These are phyloP conservation scores for Fusarium ramigenum DNA, from an alignment of 2,329 filamentous ascomycete species.

Conservation along the genomic window DNA sequence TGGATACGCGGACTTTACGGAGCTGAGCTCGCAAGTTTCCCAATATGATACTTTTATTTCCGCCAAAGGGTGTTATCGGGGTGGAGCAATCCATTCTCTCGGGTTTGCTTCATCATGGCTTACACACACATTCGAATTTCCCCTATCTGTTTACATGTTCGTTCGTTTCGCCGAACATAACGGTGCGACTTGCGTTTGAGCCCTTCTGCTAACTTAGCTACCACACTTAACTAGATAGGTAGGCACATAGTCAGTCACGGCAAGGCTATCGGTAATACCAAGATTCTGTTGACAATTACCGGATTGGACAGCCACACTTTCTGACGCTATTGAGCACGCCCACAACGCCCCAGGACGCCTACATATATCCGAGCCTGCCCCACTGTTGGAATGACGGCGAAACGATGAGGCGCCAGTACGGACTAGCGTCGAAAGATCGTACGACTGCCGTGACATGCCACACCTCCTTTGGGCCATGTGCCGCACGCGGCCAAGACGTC, in stretches of 20 bases:
- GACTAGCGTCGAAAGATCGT: conserved; percentile 42
- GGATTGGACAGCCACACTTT: conserved; percentile 6
- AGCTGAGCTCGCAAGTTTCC: conserved; percentile 4
- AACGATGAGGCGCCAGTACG: conserved; percentile 34
- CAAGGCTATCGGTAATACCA: conserved; percentile 23
- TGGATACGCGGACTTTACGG: neutral
- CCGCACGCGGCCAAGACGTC: conserved; percentile 43
- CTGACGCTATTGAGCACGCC: conserved; percentile 5
- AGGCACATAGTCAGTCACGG: neutral
- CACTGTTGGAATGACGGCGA: conserved; percentile 36
- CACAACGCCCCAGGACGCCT: conserved; percentile 6
- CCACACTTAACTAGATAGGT: neutral
- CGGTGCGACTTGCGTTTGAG: neutral
- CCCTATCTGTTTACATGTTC: conserved; percentile 5
- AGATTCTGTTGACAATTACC: conserved; percentile 5
- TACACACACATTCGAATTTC: conserved; percentile 16
- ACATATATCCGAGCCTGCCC: conserved; percentile 23
- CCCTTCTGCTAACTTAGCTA: neutral
- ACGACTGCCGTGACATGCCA: conserved; percentile 43
- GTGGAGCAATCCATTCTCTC: conserved; percentile 27
- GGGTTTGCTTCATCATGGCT: conserved; percentile 15
- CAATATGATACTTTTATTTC: conserved; percentile 14
- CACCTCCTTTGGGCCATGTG: conserved; percentile 39
- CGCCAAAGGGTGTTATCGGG: conserved; percentile 11
- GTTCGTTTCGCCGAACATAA: conserved; percentile 10